Base-by-base conservation (phyloP, 2,329 filamentous ascomycete genomes). In the Aspergillus latus region DNA sequence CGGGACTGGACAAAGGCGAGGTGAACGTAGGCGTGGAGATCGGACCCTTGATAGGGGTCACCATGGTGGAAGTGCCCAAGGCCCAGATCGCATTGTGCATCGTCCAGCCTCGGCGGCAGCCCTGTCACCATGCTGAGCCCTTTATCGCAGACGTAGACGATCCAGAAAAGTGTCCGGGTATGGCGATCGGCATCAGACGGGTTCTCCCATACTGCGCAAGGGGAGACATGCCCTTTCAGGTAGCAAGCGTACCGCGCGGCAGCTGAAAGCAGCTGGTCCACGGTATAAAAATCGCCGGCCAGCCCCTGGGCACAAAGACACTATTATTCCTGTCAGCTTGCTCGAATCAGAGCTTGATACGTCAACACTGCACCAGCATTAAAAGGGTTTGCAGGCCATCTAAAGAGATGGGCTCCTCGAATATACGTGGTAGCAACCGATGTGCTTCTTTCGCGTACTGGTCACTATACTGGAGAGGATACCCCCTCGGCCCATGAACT, bases 161-260 rank as follows among this genome's bases (percentile, higher is more conserved):
- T 37, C 58, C 58, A 60, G 29, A 60, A 60, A 9, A 60, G 45
- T 4, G 39, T 42, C 1, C 56, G 52, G 10, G 48, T 39, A 37
- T 60, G 52, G 5, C 32, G 13, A n/a, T 49, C 40, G 2, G 16
- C 21, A 26, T 56, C 21, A 3, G 34, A 15, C 28, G 45, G 30
- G 2, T 15, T 40, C 30, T 34, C 30, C 30, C 30, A 34, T 34
- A 10, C 30, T 7, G 30, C 30, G 7, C 7, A 7, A 15, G 56
- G 34, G 2, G 16, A 32, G 11, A 59, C 49, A 32, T 59, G 40
- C 6, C 58, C 58, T n/a, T 54, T 47, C 6, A 60, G 52, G 10
- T 60, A 56, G n/a, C 49, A 56, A 26, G 53, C 36, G 45, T 58
- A 59, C 21, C 58, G 56, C 4, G 42, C 49, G n/a, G 56, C 52